Base-by-base conservation (phyloP, 2,329 filamentous ascomycete genomes). In the Aspergillus puulaauensis region DNA sequence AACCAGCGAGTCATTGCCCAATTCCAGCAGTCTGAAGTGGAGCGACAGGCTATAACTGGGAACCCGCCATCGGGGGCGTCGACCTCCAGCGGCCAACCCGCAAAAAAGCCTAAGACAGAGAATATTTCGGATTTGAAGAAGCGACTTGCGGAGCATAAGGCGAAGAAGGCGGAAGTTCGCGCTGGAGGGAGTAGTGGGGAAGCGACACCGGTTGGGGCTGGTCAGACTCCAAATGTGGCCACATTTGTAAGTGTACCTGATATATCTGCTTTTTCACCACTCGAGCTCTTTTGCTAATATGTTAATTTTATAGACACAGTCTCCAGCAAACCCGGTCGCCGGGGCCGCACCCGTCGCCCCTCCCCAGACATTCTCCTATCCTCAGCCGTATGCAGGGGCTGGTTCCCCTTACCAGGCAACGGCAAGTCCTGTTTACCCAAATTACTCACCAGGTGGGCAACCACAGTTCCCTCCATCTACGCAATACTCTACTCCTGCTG, bases 11-110 rank as follows among this genome's bases (percentile, higher is more conserved):
- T 98, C 71, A 86, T 92, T 62, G 85, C 90, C 66, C 88, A 90
- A 74, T 96, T 89, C 75, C 93, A 96, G 75, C 87, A 91, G 72
- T 88, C 87, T 24, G 90, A 96, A 75, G 89, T 90, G 58, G 91
- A 96, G 68, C 85, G 92, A 58, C 88, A 90, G 64, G 87, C 89
- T 49, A 83, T 86, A 8, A 96, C 92, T 1, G 93, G 93, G 37
- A 96, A 97, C 70, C 90, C 90, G 3, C 84, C 88, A 17, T 85
- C 90, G 0, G 89, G 89, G 2, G 53, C 56, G 23, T 80, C 82
- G 48, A 70, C 72, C 3, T 72, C 71, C 45, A 73, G 74, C 58
- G 80, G 79, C 39, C 66, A 68, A 23, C 71, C 73, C 15, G 75
- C 78, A 39, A 88, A 91, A 73, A 86, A 86, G 60, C 84, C 87